Conservation (phyloP, 129 eudicot species). For the Lactuca sativa region DNA sequence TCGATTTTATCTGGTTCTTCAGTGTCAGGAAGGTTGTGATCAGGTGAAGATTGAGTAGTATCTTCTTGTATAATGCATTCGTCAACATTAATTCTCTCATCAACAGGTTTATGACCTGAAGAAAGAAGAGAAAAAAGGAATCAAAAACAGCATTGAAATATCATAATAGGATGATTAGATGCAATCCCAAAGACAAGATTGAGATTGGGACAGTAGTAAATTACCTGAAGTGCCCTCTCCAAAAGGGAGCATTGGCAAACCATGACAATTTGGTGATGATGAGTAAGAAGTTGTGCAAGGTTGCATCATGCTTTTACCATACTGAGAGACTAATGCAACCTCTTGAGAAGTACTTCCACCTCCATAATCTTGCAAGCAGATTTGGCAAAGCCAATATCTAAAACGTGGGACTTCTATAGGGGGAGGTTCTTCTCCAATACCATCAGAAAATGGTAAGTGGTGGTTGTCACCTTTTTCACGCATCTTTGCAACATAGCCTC, state of each 20-base stretch:
- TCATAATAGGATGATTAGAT: background rate
- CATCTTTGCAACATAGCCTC: constrained; percentile 69
- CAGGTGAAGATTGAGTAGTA: constrained; percentile 6
- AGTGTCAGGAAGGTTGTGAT: constrained; percentile 5
- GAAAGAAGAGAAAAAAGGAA: background rate
- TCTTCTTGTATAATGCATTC: background rate
- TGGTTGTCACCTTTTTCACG: constrained; percentile 44
- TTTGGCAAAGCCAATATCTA: constrained; percentile 64
- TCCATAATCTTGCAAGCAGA: constrained; percentile 33
- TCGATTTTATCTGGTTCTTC: constrained; percentile 7
- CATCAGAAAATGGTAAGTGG: constrained; percentile 42
- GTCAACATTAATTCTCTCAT: background rate
- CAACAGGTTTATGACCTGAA: constrained; percentile 25
- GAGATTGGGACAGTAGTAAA: background rate
- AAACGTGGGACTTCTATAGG: constrained; percentile 55
- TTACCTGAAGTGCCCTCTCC: constrained; percentile 38
- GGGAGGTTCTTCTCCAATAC: constrained; percentile 41
- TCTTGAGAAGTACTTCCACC: constrained; percentile 28
- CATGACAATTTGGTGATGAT: constrained; percentile 2
- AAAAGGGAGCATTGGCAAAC: constrained; percentile 17
- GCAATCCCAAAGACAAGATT: background rate
- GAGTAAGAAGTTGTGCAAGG: constrained; percentile 19
- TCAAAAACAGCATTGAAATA: background rate
- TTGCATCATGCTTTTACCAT: constrained; percentile 21
- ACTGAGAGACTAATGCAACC: constrained; percentile 5